phyloP scores from a whole-genome alignment of 306 rosid genomes.

The Glycine tomentella region DNA sequence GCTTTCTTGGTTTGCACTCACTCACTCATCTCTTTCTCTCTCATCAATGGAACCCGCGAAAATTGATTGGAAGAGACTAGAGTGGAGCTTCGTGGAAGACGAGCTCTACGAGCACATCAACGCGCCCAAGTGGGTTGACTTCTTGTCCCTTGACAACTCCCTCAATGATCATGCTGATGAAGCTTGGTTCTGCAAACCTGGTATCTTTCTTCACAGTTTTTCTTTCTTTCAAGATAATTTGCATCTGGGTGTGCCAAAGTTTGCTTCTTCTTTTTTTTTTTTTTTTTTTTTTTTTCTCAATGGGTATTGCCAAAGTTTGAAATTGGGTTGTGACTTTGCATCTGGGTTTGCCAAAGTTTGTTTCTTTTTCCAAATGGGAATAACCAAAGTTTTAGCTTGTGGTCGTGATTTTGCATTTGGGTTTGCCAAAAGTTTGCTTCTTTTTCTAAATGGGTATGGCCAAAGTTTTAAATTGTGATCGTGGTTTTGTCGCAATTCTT shows the following conservation, averaged over 20 bases:
- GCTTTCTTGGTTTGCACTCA: slow-evolving; percentile 1
- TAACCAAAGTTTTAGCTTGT: background rate
- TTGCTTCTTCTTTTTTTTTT: background rate
- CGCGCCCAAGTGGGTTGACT: slow-evolving; percentile 96
- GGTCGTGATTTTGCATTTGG: background rate
- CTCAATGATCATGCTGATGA: slow-evolving; percentile 57
- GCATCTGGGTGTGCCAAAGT: background rate
- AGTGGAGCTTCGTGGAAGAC: slow-evolving; percentile 83
- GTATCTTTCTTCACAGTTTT: slow-evolving; percentile 38
- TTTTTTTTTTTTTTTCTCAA: no score
- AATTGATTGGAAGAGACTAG: slow-evolving; percentile 89
- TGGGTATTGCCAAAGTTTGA: no score
- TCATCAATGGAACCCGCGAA: slow-evolving; percentile 88
- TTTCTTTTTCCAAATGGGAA: slow-evolving; percentile 5
- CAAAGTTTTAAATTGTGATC: background rate
- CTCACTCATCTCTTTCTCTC: background rate
- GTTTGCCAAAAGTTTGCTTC: background rate
- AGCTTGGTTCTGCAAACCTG: slow-evolving; percentile 89
- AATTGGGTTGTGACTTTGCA: background rate
- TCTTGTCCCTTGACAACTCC: slow-evolving; percentile 60
- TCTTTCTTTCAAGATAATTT: slow-evolving; percentile 10
- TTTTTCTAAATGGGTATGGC: background rate
- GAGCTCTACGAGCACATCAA: slow-evolving; percentile 78
- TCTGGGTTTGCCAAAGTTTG: background rate
- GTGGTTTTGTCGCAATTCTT: background rate